A percentile compares a stretch with the other conserved stretches of the same genome.
Evolutionary conservation across 2,329 filamentous ascomycete genomes (phyloP).

Genomic region (Teratosphaeria epicoccoides): DNA sequence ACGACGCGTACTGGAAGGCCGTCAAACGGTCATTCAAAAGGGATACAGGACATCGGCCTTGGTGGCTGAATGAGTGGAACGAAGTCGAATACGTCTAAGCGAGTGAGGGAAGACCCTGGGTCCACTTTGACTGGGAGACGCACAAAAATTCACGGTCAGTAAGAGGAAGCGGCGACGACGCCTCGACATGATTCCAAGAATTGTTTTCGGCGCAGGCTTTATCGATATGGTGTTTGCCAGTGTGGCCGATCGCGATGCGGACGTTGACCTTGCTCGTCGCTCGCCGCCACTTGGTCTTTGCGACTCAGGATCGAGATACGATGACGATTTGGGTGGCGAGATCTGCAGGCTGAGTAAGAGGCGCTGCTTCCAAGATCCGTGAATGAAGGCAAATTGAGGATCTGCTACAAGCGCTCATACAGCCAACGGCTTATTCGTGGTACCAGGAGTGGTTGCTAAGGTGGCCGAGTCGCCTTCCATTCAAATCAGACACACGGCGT

Average conservation of each 20-base stretch:
- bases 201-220: background rate
- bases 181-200: background rate
- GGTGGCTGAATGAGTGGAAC: background rate
- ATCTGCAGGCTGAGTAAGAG: background rate
- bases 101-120: background rate
- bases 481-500: conserved; percentile 1
- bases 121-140: background rate
- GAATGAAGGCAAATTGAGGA: too few species aligned
- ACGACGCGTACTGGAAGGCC: background rate
- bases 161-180: background rate
- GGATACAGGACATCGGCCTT: background rate
- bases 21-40: background rate
- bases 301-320: background rate
- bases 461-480: background rate
- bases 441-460: background rate
- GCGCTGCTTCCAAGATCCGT: too few species aligned
- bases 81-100: background rate
- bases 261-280: background rate
- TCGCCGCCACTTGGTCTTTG: background rate
- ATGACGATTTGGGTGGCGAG: background rate
- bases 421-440: too few species aligned
- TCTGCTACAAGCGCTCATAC: too few species aligned
- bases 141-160: background rate
- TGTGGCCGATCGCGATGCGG: background rate
- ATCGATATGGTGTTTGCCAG: background rate